Conservation (phyloP, 2,329 filamentous ascomycete species). For the Teratosphaeria epicoccoides region DNA sequence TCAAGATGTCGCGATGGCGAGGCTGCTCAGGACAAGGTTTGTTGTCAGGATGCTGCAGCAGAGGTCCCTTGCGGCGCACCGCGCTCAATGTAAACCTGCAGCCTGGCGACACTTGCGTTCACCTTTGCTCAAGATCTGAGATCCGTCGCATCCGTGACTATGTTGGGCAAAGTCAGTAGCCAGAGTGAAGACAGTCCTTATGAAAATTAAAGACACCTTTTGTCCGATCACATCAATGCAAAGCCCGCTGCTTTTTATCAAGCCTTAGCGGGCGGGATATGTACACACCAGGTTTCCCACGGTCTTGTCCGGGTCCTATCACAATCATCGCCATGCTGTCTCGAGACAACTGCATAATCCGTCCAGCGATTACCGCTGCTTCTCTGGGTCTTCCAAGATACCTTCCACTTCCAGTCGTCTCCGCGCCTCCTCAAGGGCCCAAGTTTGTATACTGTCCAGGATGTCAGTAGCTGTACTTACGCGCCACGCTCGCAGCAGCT, state of each 20-base stretch:
- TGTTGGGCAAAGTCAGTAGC: too few species aligned
- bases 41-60: neutral
- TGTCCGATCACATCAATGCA: neutral
- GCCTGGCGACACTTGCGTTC: neutral
- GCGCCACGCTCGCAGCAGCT: neutral
- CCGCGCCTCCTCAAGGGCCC: constrained; percentile 94
- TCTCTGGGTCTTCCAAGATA: constrained; percentile 68
- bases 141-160: neutral
- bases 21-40: neutral
- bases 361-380: constrained; percentile 1
- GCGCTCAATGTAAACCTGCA: neutral
- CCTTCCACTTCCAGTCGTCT: constrained; percentile 93
- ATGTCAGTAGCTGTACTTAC: constrained; percentile 3
- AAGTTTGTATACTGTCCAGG: constrained; percentile 79
- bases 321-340: neutral
- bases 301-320: neutral
- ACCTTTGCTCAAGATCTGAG: neutral
- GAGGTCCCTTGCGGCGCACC: too few species aligned
- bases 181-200: neutral
- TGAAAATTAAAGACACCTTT: constrained; percentile 1
- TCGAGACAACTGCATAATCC: neutral
- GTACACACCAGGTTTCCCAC: constrained; percentile 6
- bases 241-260: constrained; percentile 7
- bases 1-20: neutral
- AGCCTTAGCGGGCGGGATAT: constrained; percentile 5